phyloP scores from a whole-genome alignment of 1,139 yeast species.

The Sugiyamaella pinicola region DNA sequence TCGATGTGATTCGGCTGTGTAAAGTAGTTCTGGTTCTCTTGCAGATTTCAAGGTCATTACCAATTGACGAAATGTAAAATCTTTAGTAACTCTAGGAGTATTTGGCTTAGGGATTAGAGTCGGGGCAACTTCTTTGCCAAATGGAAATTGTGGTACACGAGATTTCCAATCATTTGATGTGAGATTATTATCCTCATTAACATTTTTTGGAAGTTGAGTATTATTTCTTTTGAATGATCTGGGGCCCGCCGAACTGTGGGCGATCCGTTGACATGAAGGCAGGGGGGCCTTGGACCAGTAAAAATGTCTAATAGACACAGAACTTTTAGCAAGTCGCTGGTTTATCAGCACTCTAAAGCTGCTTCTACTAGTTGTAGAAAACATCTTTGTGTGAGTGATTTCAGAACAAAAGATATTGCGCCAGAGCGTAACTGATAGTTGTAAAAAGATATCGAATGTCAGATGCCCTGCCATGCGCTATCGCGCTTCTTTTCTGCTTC shows the following conservation, averaged over 20 bases:
- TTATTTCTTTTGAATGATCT: slow-evolving; percentile 17
- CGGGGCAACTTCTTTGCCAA: slow-evolving; percentile 66
- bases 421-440: no score
- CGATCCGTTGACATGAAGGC: not conserved
- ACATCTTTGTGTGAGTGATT: no score
- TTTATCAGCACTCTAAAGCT: not conserved
- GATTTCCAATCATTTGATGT: slow-evolving; percentile 39
- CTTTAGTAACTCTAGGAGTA: slow-evolving; percentile 64
- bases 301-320: not conserved
- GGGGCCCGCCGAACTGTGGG: not conserved
- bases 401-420: not conserved
- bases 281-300: not conserved
- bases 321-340: not conserved
- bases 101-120: slow-evolving; percentile 59
- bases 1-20: slow-evolving; percentile 82
- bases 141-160: slow-evolving; percentile 57
- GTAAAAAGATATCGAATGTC: no score
- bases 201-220: slow-evolving; percentile 32
- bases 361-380: not conserved
- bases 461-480: no score
- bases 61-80: slow-evolving; percentile 63
- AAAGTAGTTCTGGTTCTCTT: slow-evolving; percentile 68
- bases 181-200: slow-evolving; percentile 33
- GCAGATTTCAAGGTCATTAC: slow-evolving; percentile 59
- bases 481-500: no score